A percentile compares a stretch with the other conserved stretches of the same genome.
phyloP scores from a whole-genome alignment of 306 rosid species.

The Acacia crassicarpa region DNA sequence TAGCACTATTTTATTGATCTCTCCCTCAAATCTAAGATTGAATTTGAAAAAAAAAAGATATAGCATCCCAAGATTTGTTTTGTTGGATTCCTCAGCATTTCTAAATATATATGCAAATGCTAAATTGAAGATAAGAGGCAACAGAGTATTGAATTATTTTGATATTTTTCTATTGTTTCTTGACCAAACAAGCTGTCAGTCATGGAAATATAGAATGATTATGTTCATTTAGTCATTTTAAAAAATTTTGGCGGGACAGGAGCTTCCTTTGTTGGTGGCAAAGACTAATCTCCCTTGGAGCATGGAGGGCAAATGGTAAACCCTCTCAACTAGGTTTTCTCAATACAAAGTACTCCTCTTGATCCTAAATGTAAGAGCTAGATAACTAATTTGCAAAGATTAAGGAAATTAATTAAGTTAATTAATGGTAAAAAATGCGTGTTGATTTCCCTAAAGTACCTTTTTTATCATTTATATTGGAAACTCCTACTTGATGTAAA shows the following conservation, averaged over 20 bases:
- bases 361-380: too few species aligned
- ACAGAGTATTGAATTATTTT: background rate
- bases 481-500: too few species aligned
- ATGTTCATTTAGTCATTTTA: background rate
- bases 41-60: background rate
- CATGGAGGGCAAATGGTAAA: background rate
- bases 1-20: constrained; percentile 8
- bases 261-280: background rate
- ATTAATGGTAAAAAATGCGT: too few species aligned
- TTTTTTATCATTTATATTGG: too few species aligned
- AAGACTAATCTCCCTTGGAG: background rate
- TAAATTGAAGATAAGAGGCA: constrained; percentile 27
- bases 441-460: too few species aligned
- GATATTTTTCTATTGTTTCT: background rate
- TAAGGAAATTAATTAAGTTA: too few species aligned
- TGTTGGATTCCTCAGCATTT: constrained; percentile 5
- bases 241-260: background rate
- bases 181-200: background rate
- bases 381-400: too few species aligned
- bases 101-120: constrained; percentile 9
- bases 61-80: constrained; percentile 6
- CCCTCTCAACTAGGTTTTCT: background rate
- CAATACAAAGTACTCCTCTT: background rate
- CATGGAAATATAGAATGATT: background rate
- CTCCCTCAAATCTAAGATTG: constrained; percentile 16